phyloP scores from a whole-genome alignment of 1,284 basidiomycete genomes.

The Albatrellus sp. region DNA sequence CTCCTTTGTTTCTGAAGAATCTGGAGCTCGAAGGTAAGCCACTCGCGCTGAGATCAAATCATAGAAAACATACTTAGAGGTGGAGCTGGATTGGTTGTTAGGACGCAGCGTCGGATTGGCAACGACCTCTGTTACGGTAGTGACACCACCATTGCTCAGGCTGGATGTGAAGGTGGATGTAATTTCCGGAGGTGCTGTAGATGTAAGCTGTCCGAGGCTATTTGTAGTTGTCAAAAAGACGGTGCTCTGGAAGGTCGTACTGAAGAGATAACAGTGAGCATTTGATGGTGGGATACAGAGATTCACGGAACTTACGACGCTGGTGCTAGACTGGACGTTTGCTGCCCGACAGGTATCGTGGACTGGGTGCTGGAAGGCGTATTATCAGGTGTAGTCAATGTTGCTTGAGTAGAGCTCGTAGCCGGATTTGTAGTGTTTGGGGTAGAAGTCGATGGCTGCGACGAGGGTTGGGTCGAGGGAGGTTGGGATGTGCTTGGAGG shows the following conservation, averaged over 20 bases:
- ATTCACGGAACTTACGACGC: not conserved
- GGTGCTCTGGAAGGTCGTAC: constrained; percentile 41
- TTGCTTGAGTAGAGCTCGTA: constrained; percentile 2
- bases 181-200: constrained; percentile 39
- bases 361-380: not conserved
- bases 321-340: too few relatives aligned
- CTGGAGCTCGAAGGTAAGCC: constrained; percentile 20
- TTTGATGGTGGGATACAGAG: not conserved
- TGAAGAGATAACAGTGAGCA: constrained; percentile 16
- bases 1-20: constrained; percentile 65
- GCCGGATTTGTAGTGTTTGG: not conserved
- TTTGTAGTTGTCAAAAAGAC: constrained; percentile 48
- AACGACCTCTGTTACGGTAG: constrained; percentile 46
- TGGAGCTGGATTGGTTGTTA: constrained; percentile 21
- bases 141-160: constrained; percentile 32
- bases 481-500: constrained; percentile 6
- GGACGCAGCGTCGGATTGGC: constrained; percentile 55
- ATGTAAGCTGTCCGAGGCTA: constrained; percentile 33
- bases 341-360: not conserved
- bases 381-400: not conserved
- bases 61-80: constrained; percentile 31
- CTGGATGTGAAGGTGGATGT: constrained; percentile 47
- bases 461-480: constrained; percentile 4
- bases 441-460: not conserved
- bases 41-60: not conserved